phyloP scores from a whole-genome alignment of 2,329 filamentous ascomycete genomes.

The Fusarium burgessii region DNA sequence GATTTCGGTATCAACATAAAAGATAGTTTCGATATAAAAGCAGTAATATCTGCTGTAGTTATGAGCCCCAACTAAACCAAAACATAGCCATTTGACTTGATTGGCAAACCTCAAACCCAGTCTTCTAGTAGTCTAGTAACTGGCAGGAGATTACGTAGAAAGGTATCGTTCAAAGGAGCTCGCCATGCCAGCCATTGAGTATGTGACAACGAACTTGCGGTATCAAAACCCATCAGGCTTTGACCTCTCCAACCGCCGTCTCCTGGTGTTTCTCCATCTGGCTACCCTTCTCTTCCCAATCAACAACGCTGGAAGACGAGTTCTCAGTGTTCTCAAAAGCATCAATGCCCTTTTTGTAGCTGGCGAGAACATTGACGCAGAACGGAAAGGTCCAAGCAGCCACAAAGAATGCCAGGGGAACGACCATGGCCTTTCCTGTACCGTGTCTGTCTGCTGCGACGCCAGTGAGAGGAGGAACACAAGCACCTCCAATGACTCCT shows the following conservation, averaged over 20 bases:
- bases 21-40: too few species aligned
- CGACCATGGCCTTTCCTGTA: constrained; percentile 73
- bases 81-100: too few species aligned
- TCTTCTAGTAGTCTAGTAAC: too few species aligned
- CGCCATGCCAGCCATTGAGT: accelerated
- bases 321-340: constrained; percentile 50
- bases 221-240: accelerated
- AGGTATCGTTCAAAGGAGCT: not conserved
- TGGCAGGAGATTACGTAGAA: accelerated
- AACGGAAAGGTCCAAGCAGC: constrained; percentile 67
- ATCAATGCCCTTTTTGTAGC: constrained; percentile 73
- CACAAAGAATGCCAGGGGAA: constrained; percentile 71
- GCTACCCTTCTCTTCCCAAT: not conserved
- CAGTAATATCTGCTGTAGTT: too few species aligned
- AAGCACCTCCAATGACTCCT: constrained; percentile 78
- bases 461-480: constrained; percentile 78
- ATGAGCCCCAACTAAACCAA: too few species aligned
- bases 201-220: accelerated
- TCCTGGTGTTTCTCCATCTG: not conserved
- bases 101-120: too few species aligned
- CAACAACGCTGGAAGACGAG: not conserved
- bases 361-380: constrained; percentile 74
- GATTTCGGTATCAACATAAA: too few species aligned
- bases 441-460: constrained; percentile 72
- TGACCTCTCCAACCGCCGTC: not conserved